Evolutionary conservation across 192 early-diverging fungal genomes (phyloP).

Genomic region (Chytriomyces hyalinus): DNA sequence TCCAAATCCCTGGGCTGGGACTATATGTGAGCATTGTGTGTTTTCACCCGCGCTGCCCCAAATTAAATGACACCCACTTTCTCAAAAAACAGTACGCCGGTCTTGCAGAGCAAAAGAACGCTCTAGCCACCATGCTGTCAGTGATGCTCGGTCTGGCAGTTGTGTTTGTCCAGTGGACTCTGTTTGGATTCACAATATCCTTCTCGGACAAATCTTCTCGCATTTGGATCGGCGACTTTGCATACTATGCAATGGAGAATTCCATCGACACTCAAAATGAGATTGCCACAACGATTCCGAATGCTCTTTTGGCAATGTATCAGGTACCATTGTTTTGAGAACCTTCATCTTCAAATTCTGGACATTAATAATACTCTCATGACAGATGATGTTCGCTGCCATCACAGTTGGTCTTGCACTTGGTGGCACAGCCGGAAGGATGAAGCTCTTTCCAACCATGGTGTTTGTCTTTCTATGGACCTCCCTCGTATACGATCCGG

Average conservation of each 20-base stretch:
- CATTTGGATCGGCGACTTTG: slow-evolving; percentile 81
- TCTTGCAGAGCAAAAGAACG: slow-evolving; percentile 85
- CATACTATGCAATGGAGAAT: slow-evolving; percentile 72
- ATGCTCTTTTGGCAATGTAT: slow-evolving; percentile 35
- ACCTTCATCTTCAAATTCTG: background rate
- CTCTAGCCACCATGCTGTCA: slow-evolving; percentile 82
- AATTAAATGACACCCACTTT: background rate
- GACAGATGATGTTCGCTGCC: slow-evolving; percentile 90
- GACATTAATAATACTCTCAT: slow-evolving; percentile 41
- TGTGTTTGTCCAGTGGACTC: slow-evolving; percentile 77
- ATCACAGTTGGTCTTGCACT: slow-evolving; percentile 87
- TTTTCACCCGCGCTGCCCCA: too few species aligned
- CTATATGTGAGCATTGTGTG: slow-evolving; percentile 55
- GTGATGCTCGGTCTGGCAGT: slow-evolving; percentile 73
- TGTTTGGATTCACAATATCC: slow-evolving; percentile 16
- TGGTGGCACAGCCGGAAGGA: slow-evolving; percentile 87
- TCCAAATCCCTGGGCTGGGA: slow-evolving; percentile 87
- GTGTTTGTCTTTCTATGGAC: slow-evolving; percentile 82
- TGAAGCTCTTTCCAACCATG: slow-evolving; percentile 78
- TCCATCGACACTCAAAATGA: slow-evolving; percentile 20
- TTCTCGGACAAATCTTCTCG: slow-evolving; percentile 48
- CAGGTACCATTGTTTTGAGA: too few species aligned
- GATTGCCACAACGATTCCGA: slow-evolving; percentile 18
- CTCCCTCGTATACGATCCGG: slow-evolving; percentile 91
- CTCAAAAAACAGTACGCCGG: slow-evolving; percentile 69